A percentile compares a stretch with the other conserved stretches of the same genome.
Evolutionary conservation across 306 rosid species (phyloP).

Genomic region (Dryas alaskensis): DNA sequence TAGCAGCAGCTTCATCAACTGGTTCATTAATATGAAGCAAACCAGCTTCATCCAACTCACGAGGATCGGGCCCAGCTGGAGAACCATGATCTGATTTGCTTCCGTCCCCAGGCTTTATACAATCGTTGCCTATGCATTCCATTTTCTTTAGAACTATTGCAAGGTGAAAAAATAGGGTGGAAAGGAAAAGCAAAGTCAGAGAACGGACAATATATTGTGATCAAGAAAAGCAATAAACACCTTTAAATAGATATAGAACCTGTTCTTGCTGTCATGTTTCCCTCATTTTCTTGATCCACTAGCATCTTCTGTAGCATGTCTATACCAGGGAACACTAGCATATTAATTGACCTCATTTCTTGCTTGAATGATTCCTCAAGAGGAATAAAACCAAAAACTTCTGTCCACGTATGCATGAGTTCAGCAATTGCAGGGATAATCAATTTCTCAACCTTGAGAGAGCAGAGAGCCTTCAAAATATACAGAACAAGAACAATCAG

Average conservation of each 20-base stretch:
- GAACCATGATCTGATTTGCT: conserved; percentile 40
- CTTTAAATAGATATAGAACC: conserved; percentile 26
- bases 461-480: conserved; percentile 62
- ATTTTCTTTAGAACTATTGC: conserved; percentile 46
- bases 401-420: conserved; percentile 82
- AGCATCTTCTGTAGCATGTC: conserved; percentile 90
- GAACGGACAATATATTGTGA: not conserved
- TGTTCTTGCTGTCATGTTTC: conserved; percentile 32
- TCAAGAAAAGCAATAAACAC: conserved; percentile 16
- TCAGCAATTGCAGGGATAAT: conserved; percentile 93
- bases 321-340: conserved; percentile 95
- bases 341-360: conserved; percentile 74
- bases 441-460: conserved; percentile 80
- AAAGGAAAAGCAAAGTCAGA: conserved; percentile 27
- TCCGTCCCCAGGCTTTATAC: conserved; percentile 26
- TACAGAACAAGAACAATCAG: conserved; percentile 25
- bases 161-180: not conserved
- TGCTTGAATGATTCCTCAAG: conserved; percentile 69
- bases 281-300: conserved; percentile 47
- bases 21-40: conserved; percentile 36
- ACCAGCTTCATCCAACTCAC: conserved; percentile 41
- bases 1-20: conserved; percentile 35
- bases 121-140: conserved; percentile 34
- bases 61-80: conserved; percentile 42
- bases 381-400: conserved; percentile 71